Conservation (phyloP, 768 basidiomycete species). For the Strobilomyces confusus region DNA sequence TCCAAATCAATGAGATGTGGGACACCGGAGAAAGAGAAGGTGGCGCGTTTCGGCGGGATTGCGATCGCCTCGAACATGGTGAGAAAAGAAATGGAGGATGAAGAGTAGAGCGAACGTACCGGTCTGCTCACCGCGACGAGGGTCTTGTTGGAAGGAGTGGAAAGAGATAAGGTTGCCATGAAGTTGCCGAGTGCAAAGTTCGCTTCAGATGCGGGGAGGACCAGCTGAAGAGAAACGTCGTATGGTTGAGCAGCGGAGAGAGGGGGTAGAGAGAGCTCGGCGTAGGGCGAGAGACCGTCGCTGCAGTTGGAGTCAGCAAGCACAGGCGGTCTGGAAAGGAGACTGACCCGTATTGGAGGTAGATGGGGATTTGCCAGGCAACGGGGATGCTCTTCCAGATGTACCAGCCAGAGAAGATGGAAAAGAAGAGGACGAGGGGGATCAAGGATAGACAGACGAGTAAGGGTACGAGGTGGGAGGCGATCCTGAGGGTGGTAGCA, state of each 20-base stretch:
- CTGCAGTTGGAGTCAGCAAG: constrained; percentile 34
- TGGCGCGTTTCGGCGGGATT: constrained; percentile 34
- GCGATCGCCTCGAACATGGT: constrained; percentile 51
- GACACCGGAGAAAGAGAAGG: constrained; percentile 36
- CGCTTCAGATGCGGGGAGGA: constrained; percentile 59
- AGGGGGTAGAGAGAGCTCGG: constrained; percentile 45
- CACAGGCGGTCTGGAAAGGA: not conserved
- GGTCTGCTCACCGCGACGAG: constrained; percentile 58
- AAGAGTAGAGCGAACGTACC: constrained; percentile 40
- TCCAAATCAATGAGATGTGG: constrained; percentile 44
- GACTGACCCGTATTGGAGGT: constrained; percentile 78
- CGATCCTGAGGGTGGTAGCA: constrained; percentile 30
- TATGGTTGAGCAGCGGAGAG: constrained; percentile 67
- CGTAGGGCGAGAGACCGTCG: constrained; percentile 63
- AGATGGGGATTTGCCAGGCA: constrained; percentile 64
- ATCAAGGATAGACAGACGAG: constrained; percentile 56
- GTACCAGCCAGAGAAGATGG: constrained; percentile 63
- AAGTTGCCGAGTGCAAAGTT: constrained; percentile 82
- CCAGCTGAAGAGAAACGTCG: constrained; percentile 63
- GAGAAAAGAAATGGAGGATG: not conserved
- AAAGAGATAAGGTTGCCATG: constrained; percentile 66
- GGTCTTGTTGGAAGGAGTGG: constrained; percentile 59
- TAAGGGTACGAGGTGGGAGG: constrained; percentile 64
- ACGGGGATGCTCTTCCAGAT: constrained; percentile 73
- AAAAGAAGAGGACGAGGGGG: constrained; percentile 58